These are phyloP conservation scores for Primulina huaijiensis DNA, from an alignment of 257 asterid genomes.

Conservation along the genomic window DNA sequence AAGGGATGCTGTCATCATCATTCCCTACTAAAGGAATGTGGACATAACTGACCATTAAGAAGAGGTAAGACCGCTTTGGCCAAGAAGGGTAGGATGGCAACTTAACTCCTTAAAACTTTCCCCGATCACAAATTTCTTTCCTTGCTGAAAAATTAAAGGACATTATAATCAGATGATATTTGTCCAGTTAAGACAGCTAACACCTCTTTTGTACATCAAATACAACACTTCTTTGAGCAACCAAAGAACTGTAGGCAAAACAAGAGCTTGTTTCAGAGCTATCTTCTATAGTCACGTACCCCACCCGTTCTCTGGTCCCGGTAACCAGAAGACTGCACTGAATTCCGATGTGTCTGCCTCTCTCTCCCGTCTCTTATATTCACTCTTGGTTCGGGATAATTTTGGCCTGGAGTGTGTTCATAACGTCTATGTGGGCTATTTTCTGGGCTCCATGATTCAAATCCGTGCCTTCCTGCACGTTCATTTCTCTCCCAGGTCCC, in stretches of 20 bases:
- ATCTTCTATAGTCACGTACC: neutral
- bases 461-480: conserved; percentile 33
- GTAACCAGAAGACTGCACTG: neutral
- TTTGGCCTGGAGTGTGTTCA: conserved; percentile 36
- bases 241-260: neutral
- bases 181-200: neutral
- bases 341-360: neutral
- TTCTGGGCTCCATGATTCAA: conserved; percentile 72
- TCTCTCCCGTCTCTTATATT: conserved; percentile 21
- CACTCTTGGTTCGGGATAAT: conserved; percentile 30
- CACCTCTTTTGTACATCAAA: neutral
- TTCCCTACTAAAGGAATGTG: too few species aligned
- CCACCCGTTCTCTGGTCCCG: neutral
- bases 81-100: too few species aligned
- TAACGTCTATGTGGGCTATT: conserved; percentile 53
- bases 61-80: too few species aligned
- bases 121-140: too few species aligned
- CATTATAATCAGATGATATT: neutral
- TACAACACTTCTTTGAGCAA: neutral
- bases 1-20: too few species aligned
- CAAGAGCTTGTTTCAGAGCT: neutral
- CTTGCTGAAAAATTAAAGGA: neutral
- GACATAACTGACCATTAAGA: too few species aligned
- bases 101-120: too few species aligned
- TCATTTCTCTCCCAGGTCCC: conserved; percentile 44